phyloP scores from a whole-genome alignment of 495 filamentous ascomycete genomes.

The Tuber indicum region DNA sequence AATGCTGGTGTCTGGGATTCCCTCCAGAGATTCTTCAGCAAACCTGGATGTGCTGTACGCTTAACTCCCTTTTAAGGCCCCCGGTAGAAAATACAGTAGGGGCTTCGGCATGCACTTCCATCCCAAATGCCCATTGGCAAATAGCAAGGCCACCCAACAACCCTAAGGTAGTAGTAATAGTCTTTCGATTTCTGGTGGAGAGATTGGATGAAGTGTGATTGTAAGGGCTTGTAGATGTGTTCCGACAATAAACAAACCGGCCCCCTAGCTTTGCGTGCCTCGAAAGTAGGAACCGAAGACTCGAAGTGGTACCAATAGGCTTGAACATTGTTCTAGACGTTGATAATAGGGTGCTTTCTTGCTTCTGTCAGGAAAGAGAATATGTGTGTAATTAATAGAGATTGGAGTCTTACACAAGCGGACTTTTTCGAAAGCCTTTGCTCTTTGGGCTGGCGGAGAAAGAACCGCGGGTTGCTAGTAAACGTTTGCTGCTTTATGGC shows the following conservation, averaged over 20 bases:
- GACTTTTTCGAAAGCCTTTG: neutral
- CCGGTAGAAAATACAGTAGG: conserved; percentile 44
- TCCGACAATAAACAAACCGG: neutral
- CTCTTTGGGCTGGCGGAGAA: neutral
- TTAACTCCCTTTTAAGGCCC: conserved; percentile 50
- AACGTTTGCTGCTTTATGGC: neutral
- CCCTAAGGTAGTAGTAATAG: conserved; percentile 12
- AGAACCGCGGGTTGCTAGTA: neutral
- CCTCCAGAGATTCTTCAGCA: neutral
- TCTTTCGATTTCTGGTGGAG: neutral
- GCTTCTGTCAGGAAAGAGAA: neutral
- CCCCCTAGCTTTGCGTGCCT: neutral
- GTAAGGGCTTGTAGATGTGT: neutral
- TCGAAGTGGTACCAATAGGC: neutral
- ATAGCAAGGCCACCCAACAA: conserved; percentile 35
- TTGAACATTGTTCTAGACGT: neutral
- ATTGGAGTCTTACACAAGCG: neutral
- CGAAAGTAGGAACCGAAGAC: neutral
- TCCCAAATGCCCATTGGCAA: conserved; percentile 21
- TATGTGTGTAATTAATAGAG: neutral
- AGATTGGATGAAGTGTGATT: neutral
- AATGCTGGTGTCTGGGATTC: neutral
- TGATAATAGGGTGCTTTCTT: neutral
- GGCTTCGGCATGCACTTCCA: conserved; percentile 48
- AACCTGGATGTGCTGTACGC: conserved; percentile 61